Evolutionary conservation across 129 eudicot species (phyloP).

Genomic region (Smallanthus sonchifolius): DNA sequence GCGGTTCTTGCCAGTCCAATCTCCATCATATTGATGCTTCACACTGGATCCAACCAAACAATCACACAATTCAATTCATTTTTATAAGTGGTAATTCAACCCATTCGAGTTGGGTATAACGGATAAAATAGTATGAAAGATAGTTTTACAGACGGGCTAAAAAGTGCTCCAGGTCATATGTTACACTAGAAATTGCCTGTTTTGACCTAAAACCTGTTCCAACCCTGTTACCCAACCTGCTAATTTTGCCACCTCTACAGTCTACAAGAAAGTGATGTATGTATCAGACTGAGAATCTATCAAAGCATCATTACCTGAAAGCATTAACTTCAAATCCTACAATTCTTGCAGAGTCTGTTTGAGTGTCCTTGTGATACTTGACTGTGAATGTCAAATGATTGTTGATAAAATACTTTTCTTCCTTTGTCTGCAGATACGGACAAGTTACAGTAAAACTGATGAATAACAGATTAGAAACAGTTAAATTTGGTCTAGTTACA

Average conservation of each 20-base stretch:
- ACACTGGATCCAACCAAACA: conserved; percentile 38
- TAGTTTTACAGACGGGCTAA: neutral
- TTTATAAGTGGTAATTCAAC: neutral
- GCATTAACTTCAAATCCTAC: conserved; percentile 76
- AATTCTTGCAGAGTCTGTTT: conserved; percentile 61
- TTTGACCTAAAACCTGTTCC: neutral
- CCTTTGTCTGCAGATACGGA: conserved; percentile 47
- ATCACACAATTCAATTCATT: neutral
- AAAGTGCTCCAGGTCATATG: neutral
- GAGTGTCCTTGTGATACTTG: conserved; percentile 57
- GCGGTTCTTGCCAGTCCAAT: conserved; percentile 44
- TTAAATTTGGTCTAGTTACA: neutral
- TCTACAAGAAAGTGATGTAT: neutral
- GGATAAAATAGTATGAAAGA: neutral
- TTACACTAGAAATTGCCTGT: neutral
- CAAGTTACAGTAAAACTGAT: neutral
- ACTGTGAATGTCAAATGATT: conserved; percentile 64
- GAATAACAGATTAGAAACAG: neutral
- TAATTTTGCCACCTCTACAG: neutral
- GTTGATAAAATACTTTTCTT: conserved; percentile 65
- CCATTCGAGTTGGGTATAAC: neutral
- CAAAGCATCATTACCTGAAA: conserved; percentile 41
- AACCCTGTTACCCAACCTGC: neutral
- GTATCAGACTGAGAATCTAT: neutral
- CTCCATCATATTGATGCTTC: conserved; percentile 59